Evolutionary conservation across 495 filamentous ascomycete species (phyloP).

Genomic region (Penicillium malachiteum): DNA sequence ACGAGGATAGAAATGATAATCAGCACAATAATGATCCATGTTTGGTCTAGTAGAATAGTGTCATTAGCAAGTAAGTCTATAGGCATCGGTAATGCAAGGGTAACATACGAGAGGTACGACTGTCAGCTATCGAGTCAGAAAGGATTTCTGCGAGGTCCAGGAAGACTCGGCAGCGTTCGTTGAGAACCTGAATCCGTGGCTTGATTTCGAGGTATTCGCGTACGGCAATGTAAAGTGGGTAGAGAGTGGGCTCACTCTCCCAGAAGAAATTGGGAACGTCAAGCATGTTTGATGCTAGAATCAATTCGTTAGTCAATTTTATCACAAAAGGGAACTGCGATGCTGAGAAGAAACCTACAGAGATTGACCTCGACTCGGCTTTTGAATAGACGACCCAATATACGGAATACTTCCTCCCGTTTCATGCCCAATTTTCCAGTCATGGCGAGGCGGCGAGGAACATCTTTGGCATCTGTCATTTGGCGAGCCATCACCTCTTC

Average conservation of each 20-base stretch:
- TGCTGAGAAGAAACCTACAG: slow-evolving; percentile 56
- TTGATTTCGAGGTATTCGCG: slow-evolving; percentile 98
- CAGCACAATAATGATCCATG: slow-evolving; percentile 96
- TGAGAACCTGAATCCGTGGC: slow-evolving; percentile 88
- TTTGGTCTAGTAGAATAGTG: slow-evolving; percentile 55
- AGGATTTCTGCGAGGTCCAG: slow-evolving; percentile 95
- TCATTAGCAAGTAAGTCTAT: not conserved
- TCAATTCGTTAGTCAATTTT: slow-evolving; percentile 15
- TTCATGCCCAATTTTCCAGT: slow-evolving; percentile 91
- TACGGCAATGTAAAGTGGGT: slow-evolving; percentile 91
- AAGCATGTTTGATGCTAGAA: slow-evolving; percentile 86
- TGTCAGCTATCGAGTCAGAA: slow-evolving; percentile 85
- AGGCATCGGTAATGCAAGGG: not conserved
- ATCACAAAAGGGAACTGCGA: not conserved
- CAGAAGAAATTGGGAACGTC: slow-evolving; percentile 99
- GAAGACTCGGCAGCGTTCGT: slow-evolving; percentile 95
- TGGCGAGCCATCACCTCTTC: slow-evolving; percentile 95
- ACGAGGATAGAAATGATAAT: slow-evolving; percentile 89
- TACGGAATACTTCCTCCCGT: slow-evolving; percentile 85
- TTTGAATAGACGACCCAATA: slow-evolving; percentile 87
- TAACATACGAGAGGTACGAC: slow-evolving; percentile 75
- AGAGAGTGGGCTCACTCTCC: slow-evolving; percentile 92
- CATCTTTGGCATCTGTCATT: slow-evolving; percentile 88
- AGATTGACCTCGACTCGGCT: slow-evolving; percentile 96
- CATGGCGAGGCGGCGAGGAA: slow-evolving; percentile 83